Evolutionary conservation across 495 filamentous ascomycete species (phyloP).

Genomic region (Staphylotrichum longicolle): DNA sequence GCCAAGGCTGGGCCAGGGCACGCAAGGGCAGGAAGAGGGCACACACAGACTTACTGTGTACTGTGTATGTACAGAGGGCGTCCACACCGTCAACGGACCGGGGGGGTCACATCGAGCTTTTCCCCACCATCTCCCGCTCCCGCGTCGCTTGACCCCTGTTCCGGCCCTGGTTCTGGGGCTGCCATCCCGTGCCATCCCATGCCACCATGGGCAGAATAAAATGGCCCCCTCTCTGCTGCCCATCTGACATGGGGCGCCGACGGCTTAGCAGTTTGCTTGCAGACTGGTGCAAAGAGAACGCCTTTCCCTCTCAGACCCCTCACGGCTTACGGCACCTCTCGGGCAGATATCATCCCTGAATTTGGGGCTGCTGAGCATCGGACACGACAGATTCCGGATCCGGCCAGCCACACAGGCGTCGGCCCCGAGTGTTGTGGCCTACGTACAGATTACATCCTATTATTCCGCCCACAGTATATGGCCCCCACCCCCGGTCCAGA

Average conservation of each 20-base stretch:
- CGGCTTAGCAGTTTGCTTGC: neutral
- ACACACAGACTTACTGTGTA: no score
- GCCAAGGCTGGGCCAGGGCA: neutral
- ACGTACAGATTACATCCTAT: no score
- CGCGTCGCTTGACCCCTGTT: constrained; percentile 10
- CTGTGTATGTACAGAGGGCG: no score
- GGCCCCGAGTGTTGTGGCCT: no score
- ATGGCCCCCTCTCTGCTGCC: constrained; percentile 1
- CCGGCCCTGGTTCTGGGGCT: constrained; percentile 10
- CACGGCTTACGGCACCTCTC: no score
- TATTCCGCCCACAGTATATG: no score
- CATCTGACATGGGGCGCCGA: neutral
- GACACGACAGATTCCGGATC: no score
- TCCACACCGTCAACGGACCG: neutral
- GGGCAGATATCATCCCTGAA: no score
- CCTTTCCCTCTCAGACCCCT: neutral
- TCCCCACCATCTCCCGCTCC: constrained; percentile 19
- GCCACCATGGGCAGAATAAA: neutral
- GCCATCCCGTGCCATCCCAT: neutral
- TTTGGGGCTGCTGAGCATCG: no score
- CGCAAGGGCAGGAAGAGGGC: neutral
- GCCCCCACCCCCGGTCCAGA: no score
- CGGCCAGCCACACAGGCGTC: no score
- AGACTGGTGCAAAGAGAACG: neutral
- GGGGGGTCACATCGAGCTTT: constrained; percentile 9